Base-by-base conservation (phyloP, 2,329 filamentous ascomycete genomes). In the Fusarium hainanense region DNA sequence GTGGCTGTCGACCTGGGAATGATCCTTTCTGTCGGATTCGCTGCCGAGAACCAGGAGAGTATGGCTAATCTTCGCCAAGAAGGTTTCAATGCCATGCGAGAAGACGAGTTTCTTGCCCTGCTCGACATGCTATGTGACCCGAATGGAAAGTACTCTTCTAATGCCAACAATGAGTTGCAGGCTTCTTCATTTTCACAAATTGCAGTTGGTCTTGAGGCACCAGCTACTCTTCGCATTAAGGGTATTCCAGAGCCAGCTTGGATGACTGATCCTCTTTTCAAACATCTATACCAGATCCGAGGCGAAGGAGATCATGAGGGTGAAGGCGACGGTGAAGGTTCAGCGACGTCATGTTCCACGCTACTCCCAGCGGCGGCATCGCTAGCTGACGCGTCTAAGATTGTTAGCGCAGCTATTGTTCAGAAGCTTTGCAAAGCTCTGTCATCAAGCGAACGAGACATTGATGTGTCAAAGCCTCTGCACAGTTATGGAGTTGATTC, bases 1-100 rank as follows among this genome's bases (percentile, higher is more conserved):
- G 79, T 83, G 0, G 82, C 82, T 1, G 78, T 90, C 3, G 83
- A 89, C 69, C 77, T 90, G 16, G 86, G 86, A 0, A 81, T 82
- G 3, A 81, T 90, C 11, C 79, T 79, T 0, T 84, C 83, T 62
- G 81, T 83, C 2, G 85, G 85, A 4, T 86, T 86, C 71, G 76
- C 87, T 3, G 83, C 84, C 2, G 82, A 85, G 60, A 83, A 84
- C 59, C 79, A 79, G 6, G 47, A 51, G 32, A 40, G 43, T 1
- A 48, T 60, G 43, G 32, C 44, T 6, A 37, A 59, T 16, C 56
- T 64, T 6, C 40, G 47, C 3, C 48, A 60, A 46, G 42, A 52
- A 14, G 42, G 58, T 6, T 58, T 58, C 21, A 51, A 52, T 18
- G 41, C 51, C 12, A 55, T 47, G 32, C 28, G 43, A 49, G 58